Conservation (phyloP, 257 asterid species). For the Primulina tabacum region DNA sequence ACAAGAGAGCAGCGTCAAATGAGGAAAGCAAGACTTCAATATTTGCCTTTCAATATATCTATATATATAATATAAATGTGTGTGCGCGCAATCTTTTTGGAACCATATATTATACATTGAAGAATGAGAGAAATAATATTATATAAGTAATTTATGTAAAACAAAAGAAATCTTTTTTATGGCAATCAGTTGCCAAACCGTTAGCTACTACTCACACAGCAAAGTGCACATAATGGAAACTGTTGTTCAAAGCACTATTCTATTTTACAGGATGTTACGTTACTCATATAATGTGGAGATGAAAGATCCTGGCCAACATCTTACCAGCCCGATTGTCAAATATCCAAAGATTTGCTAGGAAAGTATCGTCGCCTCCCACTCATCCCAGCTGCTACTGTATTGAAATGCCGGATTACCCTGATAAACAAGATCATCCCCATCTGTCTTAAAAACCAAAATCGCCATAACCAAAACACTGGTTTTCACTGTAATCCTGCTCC, state of each 20-base stretch:
- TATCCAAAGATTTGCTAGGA: conserved; percentile 32
- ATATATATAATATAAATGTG: not conserved
- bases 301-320: too few species aligned
- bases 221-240: too few species aligned
- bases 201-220: too few species aligned
- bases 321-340: not conserved
- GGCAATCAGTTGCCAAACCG: too few species aligned
- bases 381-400: conserved; percentile 8
- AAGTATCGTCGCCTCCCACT: conserved; percentile 24
- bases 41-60: not conserved
- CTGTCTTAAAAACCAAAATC: conserved; percentile 15
- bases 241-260: too few species aligned
- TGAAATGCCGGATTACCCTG: not conserved
- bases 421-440: conserved; percentile 5
- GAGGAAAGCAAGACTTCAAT: not conserved
- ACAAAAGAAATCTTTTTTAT: too few species aligned
- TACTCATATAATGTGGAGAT: too few species aligned
- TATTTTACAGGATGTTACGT: too few species aligned
- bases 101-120: not conserved
- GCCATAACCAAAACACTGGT: conserved; percentile 16
- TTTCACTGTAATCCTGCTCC: conserved; percentile 6
- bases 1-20: conserved; percentile 23
- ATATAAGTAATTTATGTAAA: too few species aligned
- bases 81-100: not conserved
- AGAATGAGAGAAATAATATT: not conserved